Evolutionary conservation across 306 rosid species (phyloP).

Genomic region (Macrotyloma uniflorum): DNA sequence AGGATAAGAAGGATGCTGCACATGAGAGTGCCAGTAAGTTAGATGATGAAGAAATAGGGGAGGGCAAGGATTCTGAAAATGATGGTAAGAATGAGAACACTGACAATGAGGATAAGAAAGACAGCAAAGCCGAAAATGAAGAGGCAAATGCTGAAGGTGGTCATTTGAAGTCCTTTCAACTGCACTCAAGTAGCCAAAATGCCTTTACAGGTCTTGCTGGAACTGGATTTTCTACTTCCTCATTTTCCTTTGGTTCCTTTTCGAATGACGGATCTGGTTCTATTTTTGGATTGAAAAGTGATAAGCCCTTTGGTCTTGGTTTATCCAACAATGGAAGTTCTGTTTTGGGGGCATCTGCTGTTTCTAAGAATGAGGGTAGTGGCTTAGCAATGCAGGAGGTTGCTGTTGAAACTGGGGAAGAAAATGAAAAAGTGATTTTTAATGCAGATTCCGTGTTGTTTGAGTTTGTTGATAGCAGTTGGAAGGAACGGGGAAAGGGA

Average conservation of each 20-base stretch:
- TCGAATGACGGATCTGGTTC: conserved; percentile 64
- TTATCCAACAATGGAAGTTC: conserved; percentile 74
- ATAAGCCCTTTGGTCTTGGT: conserved; percentile 67
- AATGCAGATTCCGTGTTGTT: conserved; percentile 73
- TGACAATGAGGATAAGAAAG: conserved; percentile 53
- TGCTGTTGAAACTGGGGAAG: conserved; percentile 90
- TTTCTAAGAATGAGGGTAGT: conserved; percentile 65
- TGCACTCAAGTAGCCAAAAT: conserved; percentile 87
- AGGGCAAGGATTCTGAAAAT: conserved; percentile 38
- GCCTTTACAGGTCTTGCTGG: conserved; percentile 98
- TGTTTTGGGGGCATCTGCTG: conserved; percentile 56
- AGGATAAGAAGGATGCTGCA: conserved; percentile 37
- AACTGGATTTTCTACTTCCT: conserved; percentile 76
- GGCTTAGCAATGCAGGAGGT: conserved; percentile 76
- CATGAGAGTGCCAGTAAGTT: conserved; percentile 42
- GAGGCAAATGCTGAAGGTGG: conserved; percentile 61
- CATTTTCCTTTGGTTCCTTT: conserved; percentile 77
- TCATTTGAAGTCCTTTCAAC: conserved; percentile 77
- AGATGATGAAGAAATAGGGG: conserved; percentile 41
- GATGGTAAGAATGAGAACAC: conserved; percentile 30
- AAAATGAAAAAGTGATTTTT: conserved; percentile 75
- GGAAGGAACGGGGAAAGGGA: conserved; percentile 99
- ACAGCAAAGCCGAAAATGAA: conserved; percentile 46
- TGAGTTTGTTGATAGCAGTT: conserved; percentile 73
- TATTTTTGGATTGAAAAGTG: conserved; percentile 56